Conservation (phyloP, 495 filamentous ascomycete genomes). For the Aeminium ludgeri region DNA sequence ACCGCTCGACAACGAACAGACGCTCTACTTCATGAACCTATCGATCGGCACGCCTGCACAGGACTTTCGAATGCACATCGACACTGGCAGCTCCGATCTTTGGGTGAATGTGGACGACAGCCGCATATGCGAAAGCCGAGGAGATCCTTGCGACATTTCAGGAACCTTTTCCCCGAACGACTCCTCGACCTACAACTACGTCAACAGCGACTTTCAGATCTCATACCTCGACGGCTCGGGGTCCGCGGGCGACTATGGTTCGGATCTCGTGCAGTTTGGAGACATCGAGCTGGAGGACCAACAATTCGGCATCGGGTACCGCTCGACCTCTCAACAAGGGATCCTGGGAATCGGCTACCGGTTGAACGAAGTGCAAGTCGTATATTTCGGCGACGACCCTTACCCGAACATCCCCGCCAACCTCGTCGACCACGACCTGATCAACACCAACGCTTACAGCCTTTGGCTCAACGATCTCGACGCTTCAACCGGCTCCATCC, state of each 20-base stretch:
- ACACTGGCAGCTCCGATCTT: slow-evolving; percentile 64
- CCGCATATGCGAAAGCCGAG: slow-evolving; percentile 33
- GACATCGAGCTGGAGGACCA: slow-evolving; percentile 41
- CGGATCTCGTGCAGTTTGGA: slow-evolving; percentile 58
- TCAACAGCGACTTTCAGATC: slow-evolving; percentile 74
- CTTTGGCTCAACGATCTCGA: slow-evolving; percentile 76
- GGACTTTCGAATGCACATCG: slow-evolving; percentile 29
- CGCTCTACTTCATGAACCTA: slow-evolving; percentile 33
- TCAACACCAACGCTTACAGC: slow-evolving; percentile 70
- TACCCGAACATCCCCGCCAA: slow-evolving; percentile 70
- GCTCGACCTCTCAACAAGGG: slow-evolving; percentile 52
- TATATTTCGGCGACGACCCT: slow-evolving; percentile 34
- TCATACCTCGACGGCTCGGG: slow-evolving; percentile 76
- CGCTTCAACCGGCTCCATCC: slow-evolving; percentile 51
- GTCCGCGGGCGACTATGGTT: slow-evolving; percentile 68
- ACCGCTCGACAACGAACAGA: slow-evolving; percentile 27
- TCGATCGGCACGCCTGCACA: slow-evolving; percentile 31
- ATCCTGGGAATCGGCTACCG: slow-evolving; percentile 87
- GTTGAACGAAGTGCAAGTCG: slow-evolving; percentile 63
- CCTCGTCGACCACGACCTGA: slow-evolving; percentile 51
- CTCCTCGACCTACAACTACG: slow-evolving; percentile 65
- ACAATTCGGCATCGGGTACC: slow-evolving; percentile 78
- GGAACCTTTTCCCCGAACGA: slow-evolving; percentile 43
- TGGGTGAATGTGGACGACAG: slow-evolving; percentile 56
- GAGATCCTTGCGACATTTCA: slow-evolving; percentile 19